phyloP scores from a whole-genome alignment of 1,139 yeast genomes.

The Lodderomyces parapsilosis region DNA sequence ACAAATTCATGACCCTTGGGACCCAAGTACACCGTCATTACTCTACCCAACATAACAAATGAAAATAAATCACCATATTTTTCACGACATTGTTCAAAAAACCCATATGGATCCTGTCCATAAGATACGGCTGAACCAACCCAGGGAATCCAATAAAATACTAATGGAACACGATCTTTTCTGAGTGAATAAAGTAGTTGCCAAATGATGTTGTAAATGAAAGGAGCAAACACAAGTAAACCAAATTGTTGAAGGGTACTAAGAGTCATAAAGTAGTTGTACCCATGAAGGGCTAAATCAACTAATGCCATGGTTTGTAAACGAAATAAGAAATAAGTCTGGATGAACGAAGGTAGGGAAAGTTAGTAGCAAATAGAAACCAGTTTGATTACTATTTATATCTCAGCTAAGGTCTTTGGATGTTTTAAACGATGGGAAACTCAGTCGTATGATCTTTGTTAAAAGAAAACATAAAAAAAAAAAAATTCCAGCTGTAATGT shows the following conservation, averaged over 20 bases:
- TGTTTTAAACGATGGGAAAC: not conserved
- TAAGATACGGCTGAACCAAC: constrained; percentile 84
- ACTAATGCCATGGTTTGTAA: constrained; percentile 6
- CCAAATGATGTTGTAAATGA: constrained; percentile 62
- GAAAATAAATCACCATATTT: constrained; percentile 93
- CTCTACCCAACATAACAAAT: constrained; percentile 82
- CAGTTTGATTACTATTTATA: not conserved
- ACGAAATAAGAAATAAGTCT: no score
- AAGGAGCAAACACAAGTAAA: constrained; percentile 44
- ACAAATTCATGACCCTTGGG: constrained; percentile 98
- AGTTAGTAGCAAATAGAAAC: not conserved
- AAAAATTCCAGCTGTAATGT: not conserved
- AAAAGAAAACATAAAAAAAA: no score
- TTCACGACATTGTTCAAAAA: constrained; percentile 72
- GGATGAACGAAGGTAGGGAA: no score
- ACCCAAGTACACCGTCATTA: constrained; percentile 94
- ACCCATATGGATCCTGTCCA: constrained; percentile 91
- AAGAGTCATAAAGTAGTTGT: constrained; percentile 22
- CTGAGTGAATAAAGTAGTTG: constrained; percentile 71
- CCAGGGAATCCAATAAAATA: constrained; percentile 94
- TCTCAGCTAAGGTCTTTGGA: not conserved
- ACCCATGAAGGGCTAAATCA: constrained; percentile 9
- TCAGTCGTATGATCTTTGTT: not conserved
- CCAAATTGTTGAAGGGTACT: constrained; percentile 33
- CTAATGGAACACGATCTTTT: constrained; percentile 83